Base-by-base conservation (phyloP, 2,329 filamentous ascomycete genomes). In the Chaetomiaceae sp. region DNA sequence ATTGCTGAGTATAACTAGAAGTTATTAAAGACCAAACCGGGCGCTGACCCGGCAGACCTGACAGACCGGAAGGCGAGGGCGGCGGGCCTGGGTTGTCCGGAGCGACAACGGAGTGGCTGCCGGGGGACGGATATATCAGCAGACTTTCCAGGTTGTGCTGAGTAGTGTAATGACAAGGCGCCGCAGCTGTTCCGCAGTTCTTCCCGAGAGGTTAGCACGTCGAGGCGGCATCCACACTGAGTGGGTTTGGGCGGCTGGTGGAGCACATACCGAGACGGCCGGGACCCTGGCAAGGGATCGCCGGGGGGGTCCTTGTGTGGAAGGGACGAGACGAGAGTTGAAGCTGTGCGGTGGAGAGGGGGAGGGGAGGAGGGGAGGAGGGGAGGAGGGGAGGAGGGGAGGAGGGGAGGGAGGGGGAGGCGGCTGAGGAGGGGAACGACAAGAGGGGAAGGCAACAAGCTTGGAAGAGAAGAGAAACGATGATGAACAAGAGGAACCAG, bases 191-290 rank as follows among this genome's bases (percentile, higher is more conserved):
- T 38, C 33, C 14, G 30, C 30, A 14, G 5, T 19, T 41, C 46
- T 48, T 44, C 40, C 38, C 47, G 48, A 52, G 48, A 43, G 46
- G 49, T 55, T 53, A 56, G 40, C 47, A 55, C 49, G 31, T 46
- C 5, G 39, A 48, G 44, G 50, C 47, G 46, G 38, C 45, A 42
- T 48, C 40, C 35, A 14, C 19, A 23, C 14, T 7, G 46, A 17
- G 48, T 44, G 54, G 50, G 34, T 55, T 55, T 46, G 30, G 34
- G 42, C 30, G 37, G 46, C 41, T n/a, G 48, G 53, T 57, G 57
- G 53, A 54, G 53, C 44, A 50, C 40, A 43, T 27, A 45, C 47
- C 53, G 49, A 54, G 33, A 54, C 17, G 47, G 45, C 31, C 35
- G 47, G 53, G 43, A 3, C 48, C 31, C 12, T 35, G 39, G 31